Evolutionary conservation across 2,329 filamentous ascomycete species (phyloP), one percentile per base, ranked within the genome.

Genomic region (Teratosphaeriaceae sp.): DNA sequence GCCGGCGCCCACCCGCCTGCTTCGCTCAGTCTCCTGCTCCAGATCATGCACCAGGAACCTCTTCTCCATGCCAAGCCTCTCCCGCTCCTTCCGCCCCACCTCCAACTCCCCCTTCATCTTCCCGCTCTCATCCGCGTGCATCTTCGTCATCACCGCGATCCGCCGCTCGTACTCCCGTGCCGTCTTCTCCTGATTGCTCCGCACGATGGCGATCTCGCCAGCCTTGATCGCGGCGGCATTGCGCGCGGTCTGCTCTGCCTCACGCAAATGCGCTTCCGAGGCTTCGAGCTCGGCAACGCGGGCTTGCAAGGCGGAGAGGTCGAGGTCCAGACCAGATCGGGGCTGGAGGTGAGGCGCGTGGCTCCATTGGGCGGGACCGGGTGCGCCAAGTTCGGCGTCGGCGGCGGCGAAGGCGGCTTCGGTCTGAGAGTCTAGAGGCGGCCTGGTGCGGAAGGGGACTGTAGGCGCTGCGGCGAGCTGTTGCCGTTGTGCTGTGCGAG

Each of bases 181-280:
- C 0, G 73, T 68, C 54, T 79, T 82, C 38, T 82, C 76, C 30
- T 79, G 73, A 46, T 85, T 86, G 46, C 77, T 76, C 24, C 86
- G 78, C n/a, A 89, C 72, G 47, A 89, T 88, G 39, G 83, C 75
- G 21, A 80, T 80, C 60, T 89, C 85, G 38, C 86, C 86, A 15
- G 77, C 70, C 53, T 85, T 84, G 2, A 75, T 73, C 13, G 83
- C 71, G 38, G 80, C 76, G 5, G 73, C 63, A 45, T 63, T 63
- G 39, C 65, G 63, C 36, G 65, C 65, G 33, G 65, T 65, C 43
- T 71, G 61, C 46, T 70, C 65, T 24, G 63, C 56, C 24, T 57
- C 55, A 41, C 61, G 59, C 29, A 72, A 53, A 31, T 60, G 57
- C 6, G 54, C 57, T 38, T 64, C 64, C 43, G 72, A 66, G 44